A percentile compares a stretch with the other conserved stretches of the same genome.
Conservation (phyloP, 352 stramenopile genomes). For the Nannochloropsis limnetica region DNA sequence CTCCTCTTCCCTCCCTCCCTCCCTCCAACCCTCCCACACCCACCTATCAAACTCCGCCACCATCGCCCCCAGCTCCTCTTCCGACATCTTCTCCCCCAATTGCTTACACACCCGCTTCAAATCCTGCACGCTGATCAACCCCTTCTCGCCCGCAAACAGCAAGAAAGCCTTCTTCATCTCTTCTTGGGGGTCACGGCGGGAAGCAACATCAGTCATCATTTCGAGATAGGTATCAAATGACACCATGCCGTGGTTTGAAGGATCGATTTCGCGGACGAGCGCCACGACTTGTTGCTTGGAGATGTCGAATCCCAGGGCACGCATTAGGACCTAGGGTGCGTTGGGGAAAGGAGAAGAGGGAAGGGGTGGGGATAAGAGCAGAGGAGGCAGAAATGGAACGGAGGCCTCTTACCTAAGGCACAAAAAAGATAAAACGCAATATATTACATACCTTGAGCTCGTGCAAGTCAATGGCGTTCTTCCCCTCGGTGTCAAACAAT, state of each 20-base stretch:
- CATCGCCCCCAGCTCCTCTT: constrained; percentile 78
- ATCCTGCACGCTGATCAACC: constrained; percentile 61
- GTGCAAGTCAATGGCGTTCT: constrained; percentile 75
- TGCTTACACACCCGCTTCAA: constrained; percentile 78
- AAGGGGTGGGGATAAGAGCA: not conserved
- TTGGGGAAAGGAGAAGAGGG: not conserved
- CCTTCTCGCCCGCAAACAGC: constrained; percentile 76
- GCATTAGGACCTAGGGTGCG: constrained; percentile 60
- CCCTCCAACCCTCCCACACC: not conserved
- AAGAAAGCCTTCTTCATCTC: constrained; percentile 80
- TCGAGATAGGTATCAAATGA: constrained; percentile 79
- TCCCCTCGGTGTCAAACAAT: constrained; percentile 79
- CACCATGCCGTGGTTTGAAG: constrained; percentile 66
- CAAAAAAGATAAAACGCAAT: not conserved
- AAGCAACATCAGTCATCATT: constrained; percentile 66
- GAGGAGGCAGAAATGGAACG: not conserved
- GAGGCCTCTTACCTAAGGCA: not conserved
- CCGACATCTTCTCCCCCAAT: constrained; percentile 74
- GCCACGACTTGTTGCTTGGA: constrained; percentile 74
- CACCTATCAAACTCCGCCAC: constrained; percentile 80
- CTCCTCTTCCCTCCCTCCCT: not conserved
- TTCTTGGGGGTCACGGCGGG: constrained; percentile 73
- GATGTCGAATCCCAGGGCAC: constrained; percentile 76
- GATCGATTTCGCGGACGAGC: constrained; percentile 74
- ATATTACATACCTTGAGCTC: constrained; percentile 65